Percentiles rank a stretch among this genome's conserved stretches.
Evolutionary conservation across 2,329 filamentous ascomycete genomes (phyloP).

Genomic region (Penicillium oxalicum): DNA sequence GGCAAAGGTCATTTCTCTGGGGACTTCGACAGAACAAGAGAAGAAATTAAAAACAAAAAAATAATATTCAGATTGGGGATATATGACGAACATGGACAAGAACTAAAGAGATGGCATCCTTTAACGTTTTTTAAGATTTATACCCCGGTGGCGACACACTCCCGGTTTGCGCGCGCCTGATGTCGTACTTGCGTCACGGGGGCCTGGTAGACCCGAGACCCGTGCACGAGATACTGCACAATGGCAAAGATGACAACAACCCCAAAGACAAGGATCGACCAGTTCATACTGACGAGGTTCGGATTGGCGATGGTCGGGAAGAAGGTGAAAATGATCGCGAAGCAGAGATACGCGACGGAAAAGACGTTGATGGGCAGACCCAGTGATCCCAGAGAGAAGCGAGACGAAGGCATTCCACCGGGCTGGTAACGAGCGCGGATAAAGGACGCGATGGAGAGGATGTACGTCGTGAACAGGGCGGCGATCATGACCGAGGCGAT

Average conservation of each 20-base stretch:
- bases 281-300: slow-evolving; percentile 20
- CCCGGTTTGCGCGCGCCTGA: slow-evolving; percentile 1
- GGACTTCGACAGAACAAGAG: too few relatives aligned
- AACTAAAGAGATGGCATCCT: too few relatives aligned
- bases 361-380: slow-evolving; percentile 27
- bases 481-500: slow-evolving; percentile 49
- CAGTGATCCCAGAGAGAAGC: slow-evolving; percentile 22
- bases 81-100: too few relatives aligned
- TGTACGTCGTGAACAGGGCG: slow-evolving; percentile 48
- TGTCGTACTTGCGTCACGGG: slow-evolving; percentile 20
- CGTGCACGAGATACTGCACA: slow-evolving; percentile 17
- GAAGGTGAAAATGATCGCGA: slow-evolving; percentile 26
- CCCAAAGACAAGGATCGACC: slow-evolving; percentile 23
- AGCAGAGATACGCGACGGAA: slow-evolving; percentile 22
- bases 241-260: slow-evolving; percentile 21
- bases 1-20: too few relatives aligned
- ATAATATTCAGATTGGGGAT: too few relatives aligned
- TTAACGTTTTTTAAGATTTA: too few relatives aligned
- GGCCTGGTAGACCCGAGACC: slow-evolving; percentile 17
- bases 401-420: slow-evolving; percentile 16
- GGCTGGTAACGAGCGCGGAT: slow-evolving; percentile 18
- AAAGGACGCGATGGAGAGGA: slow-evolving; percentile 34
- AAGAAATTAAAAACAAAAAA: too few relatives aligned
- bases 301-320: slow-evolving; percentile 25
- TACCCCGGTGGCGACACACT: too few relatives aligned